Base-by-base conservation (phyloP, 495 filamentous ascomycete species). In the Elasticomyces elasticus region DNA sequence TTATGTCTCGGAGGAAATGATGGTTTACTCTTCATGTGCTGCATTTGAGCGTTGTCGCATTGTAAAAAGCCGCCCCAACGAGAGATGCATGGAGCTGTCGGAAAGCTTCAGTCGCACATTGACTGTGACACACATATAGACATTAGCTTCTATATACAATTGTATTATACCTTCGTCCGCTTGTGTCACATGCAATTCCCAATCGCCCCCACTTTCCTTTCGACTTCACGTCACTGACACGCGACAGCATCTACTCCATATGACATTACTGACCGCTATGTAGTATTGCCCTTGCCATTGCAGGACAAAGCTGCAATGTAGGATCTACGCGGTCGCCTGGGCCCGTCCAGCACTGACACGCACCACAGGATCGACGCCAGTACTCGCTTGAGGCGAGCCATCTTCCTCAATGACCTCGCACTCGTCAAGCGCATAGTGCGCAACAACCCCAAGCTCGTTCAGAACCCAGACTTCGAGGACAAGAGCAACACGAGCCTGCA, bases 1-100 rank as follows among this genome's bases (percentile, higher is more conserved):
- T 89, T 1, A 78, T 95, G 73, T 85, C 88, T 64, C 78, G 92
- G 62, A 78, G 88, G 64, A 95, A 95, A 66, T 98, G 30, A 40
- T 40, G 5, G 35, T n/a, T 40, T 40, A n/a, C n/a, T n/a, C n/a
- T n/a, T n/a, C n/a, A 17, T 40, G 35, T 40, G 35, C 35, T 40
- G 35, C 19, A 45, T 19, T 45, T 45, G 42, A 45, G 42, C 42
- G 42, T 23, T 45, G 42, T 12, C 13, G 42, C 35, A 17, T 15
- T 12, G 35, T 17, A 13, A 20, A 49, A 5, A 33, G 23, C 25
- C 23, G 15, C 24, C 52, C 35, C 19, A 12, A n/a, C n/a, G n/a
- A n/a, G n/a, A n/a, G n/a, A n/a, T n/a, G n/a, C n/a, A n/a, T n/a
- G n/a, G n/a, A n/a, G n/a, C n/a, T n/a, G n/a, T n/a, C n/a, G n/a